phyloP scores from a whole-genome alignment of 2,329 filamentous ascomycete species.

The Cladosporium velox region DNA sequence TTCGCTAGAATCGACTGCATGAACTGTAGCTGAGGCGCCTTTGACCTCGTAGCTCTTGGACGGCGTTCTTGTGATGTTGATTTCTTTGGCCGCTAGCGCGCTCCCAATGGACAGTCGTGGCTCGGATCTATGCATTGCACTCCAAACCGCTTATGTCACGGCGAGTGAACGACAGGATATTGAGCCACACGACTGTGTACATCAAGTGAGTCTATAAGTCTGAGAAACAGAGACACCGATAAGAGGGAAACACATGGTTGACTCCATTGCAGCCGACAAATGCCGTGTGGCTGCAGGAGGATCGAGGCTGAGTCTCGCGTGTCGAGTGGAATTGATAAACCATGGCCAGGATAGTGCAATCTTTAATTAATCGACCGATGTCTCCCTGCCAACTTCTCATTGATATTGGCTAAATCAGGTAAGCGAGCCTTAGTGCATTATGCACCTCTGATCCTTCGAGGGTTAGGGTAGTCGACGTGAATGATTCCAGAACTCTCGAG shows the following conservation, averaged over 20 bases:
- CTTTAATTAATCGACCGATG: conserved; percentile 1
- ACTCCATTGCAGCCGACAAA: neutral
- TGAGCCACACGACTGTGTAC: neutral
- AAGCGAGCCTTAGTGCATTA: neutral
- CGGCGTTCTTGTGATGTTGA: neutral
- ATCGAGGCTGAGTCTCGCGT: conserved; percentile 1
- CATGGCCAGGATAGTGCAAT: neutral
- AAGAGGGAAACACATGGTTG: neutral
- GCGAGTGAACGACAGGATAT: neutral
- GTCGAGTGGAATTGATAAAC: neutral
- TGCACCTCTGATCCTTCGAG: neutral
- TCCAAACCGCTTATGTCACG: neutral
- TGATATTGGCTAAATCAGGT: neutral
- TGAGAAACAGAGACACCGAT: neutral
- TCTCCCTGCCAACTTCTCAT: neutral
- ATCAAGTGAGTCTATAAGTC: neutral
- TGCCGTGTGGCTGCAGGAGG: conserved; percentile 6
- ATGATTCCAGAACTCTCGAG: too few species aligned
- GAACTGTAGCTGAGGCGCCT: neutral
- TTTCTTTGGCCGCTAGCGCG: neutral
- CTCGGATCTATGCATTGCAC: neutral
- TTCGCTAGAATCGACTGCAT: neutral
- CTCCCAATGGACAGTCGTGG: neutral
- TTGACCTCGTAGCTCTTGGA: neutral
- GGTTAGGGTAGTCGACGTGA: neutral